A percentile compares a stretch with the other conserved stretches of the same genome.
These are phyloP conservation scores for Cyclocybe cylindracea DNA, from an alignment of 768 basidiomycete species.

Conservation along the genomic window DNA sequence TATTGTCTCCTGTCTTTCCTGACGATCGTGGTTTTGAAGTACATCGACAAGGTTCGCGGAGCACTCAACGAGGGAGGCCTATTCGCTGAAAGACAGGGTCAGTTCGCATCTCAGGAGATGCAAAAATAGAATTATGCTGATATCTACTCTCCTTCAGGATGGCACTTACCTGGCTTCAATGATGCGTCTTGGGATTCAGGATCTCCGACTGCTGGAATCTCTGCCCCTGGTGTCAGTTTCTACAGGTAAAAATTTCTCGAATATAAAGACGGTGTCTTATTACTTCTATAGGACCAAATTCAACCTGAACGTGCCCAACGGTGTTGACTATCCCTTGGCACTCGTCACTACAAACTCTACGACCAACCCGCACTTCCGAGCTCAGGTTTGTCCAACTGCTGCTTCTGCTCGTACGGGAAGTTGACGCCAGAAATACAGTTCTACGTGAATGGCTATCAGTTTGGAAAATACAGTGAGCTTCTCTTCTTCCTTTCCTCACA, in stretches of 20 bases:
- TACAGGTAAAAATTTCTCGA: slow-evolving; percentile 33
- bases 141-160: slow-evolving; percentile 31
- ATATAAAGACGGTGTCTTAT: background rate
- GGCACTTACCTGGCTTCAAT: slow-evolving; percentile 60
- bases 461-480: slow-evolving; percentile 42
- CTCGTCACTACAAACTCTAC: slow-evolving; percentile 47
- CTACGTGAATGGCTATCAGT: slow-evolving; percentile 47
- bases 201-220: slow-evolving; percentile 41
- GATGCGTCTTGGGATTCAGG: slow-evolving; percentile 45
- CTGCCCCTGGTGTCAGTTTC: slow-evolving; percentile 47
- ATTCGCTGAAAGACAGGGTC: slow-evolving; percentile 54
- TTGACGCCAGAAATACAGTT: slow-evolving; percentile 20
- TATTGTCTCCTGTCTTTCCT: background rate
- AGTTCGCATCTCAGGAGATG: background rate
- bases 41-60: slow-evolving; percentile 49
- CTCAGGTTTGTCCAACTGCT: slow-evolving; percentile 27
- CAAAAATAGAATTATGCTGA: background rate
- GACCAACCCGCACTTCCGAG: slow-evolving; percentile 42
- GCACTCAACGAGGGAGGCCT: slow-evolving; percentile 63
- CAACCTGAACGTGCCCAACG: slow-evolving; percentile 40
- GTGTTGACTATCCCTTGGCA: slow-evolving; percentile 50
- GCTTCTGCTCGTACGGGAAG: background rate
- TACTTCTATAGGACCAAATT: slow-evolving; percentile 37
- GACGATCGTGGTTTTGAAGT: slow-evolving; percentile 24
- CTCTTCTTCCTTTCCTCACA: background rate